Conservation (phyloP, 1,284 basidiomycete genomes). For the Ganoderma multipileum region DNA sequence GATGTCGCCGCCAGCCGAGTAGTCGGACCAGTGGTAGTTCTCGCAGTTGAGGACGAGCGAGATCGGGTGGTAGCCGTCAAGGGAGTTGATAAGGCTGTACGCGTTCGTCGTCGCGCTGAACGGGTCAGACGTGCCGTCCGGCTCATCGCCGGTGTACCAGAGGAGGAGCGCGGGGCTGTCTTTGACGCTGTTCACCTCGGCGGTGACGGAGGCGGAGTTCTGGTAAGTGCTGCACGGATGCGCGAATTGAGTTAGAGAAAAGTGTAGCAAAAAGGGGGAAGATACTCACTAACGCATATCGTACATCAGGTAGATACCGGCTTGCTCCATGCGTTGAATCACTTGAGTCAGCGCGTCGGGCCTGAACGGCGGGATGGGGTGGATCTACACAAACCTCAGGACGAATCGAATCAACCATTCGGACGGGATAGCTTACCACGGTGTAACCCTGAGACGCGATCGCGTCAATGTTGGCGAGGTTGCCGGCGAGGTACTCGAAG, state of each 20-base stretch:
- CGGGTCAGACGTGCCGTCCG: conserved; percentile 74
- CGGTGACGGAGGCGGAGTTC: conserved; percentile 64
- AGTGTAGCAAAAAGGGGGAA: not conserved
- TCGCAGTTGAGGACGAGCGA: conserved; percentile 79
- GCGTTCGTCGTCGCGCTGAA: conserved; percentile 62
- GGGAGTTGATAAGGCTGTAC: conserved; percentile 66
- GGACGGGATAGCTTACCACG: conserved; percentile 28
- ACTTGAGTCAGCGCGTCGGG: conserved; percentile 61
- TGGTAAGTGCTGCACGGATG: conserved; percentile 57
- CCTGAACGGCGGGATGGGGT: conserved; percentile 71
- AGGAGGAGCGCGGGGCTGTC: conserved; percentile 71
- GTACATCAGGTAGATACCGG: conserved; percentile 78
- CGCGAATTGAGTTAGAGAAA: not conserved
- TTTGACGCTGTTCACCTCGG: conserved; percentile 73
- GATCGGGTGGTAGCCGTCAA: conserved; percentile 80
- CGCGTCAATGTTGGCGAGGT: conserved; percentile 62
- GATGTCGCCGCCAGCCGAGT: conserved; percentile 67
- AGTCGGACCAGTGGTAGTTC: conserved; percentile 68
- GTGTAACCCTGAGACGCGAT: conserved; percentile 61
- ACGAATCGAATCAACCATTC: too few relatives aligned
- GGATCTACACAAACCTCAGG: conserved; percentile 52
- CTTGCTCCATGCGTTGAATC: conserved; percentile 73
- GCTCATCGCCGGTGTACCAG: conserved; percentile 83
- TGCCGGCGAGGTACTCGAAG: conserved; percentile 65
- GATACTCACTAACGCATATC: conserved; percentile 71